Evolutionary conservation across 2,329 filamentous ascomycete genomes (phyloP), one percentile per base, ranked within the genome.

Genomic region (Cordyceps fumosorosea): DNA sequence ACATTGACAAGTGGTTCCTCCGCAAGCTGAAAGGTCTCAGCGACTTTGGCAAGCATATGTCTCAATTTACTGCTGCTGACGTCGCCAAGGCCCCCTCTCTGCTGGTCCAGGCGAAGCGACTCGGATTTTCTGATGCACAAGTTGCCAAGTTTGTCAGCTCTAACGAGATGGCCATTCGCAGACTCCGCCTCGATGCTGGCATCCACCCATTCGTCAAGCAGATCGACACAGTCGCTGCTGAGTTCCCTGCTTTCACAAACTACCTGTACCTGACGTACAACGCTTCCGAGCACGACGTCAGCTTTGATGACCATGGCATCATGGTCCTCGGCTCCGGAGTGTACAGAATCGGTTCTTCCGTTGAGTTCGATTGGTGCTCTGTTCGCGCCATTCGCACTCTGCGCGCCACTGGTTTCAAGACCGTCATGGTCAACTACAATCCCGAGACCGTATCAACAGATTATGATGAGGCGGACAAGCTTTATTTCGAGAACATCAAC

Each of bases 351-450:
- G 95, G 95, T 67, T 97, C 93, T 0, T 97, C 93, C 0, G 95
- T 99, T 63, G 95, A 99, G 73, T 99, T 99, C 75, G 95, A 99
- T 76, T 99, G 95, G 95, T 98, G 95, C 75, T 96, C 95, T 5
- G 95, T 99, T 32, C 84, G 93, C 64, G 91, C 95, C 6, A 96
- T 98, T 65, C 88, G 93, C 65, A 98, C 95, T 1, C 83, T 99
- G 8, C 86, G 95, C 56, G 85, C 90, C 66, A 84, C 88, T 64
- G 90, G 90, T 2, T 86, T 89, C 80, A 98, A 98, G 82, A 98
- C 95, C 0, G 87, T 98, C 70, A 98, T 98, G 93, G 87, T 96
- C 56, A 96, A 96, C 70, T 91, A 89, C 71, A 96, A 97, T 71
- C 93, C 93, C 0, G 93, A 97, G 73, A 96, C 92, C 0, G 89